Percentiles rank a stretch among this genome's conserved stretches.
These are phyloP conservation scores for Phytopythium ostracodes DNA, from an alignment of 352 stramenopile species.

Conservation along the genomic window DNA sequence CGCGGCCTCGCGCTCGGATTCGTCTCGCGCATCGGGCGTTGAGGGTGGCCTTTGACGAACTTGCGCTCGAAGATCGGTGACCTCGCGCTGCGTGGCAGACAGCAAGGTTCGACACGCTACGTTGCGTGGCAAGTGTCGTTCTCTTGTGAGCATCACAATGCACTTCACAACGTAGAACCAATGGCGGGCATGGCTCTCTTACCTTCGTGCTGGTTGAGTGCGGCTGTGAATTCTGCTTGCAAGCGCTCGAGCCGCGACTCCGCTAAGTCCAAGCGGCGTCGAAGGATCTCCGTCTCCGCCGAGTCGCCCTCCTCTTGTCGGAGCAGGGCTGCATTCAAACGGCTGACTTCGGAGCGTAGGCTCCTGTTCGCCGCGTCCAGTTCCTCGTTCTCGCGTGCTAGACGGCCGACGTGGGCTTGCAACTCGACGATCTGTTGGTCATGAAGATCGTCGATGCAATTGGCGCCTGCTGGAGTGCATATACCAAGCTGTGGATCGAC, in stretches of 20 bases:
- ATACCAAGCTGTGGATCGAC: too few species aligned
- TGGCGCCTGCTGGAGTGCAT: not conserved
- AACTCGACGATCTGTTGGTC: constrained; percentile 8
- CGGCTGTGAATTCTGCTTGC: constrained; percentile 23
- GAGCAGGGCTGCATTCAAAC: constrained; percentile 11
- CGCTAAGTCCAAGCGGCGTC: constrained; percentile 24
- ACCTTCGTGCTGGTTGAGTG: constrained; percentile 18
- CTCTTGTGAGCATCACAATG: too few species aligned
- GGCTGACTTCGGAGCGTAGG: constrained; percentile 19
- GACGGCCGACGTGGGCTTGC: constrained; percentile 17
- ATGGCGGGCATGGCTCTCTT: too few species aligned
- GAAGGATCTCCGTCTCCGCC: constrained; percentile 58
- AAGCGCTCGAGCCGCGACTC: constrained; percentile 22
- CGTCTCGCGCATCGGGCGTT: not conserved
- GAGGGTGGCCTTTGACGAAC: not conserved
- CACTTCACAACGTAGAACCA: too few species aligned
- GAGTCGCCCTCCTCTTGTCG: constrained; percentile 21
- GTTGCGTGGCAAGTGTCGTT: too few species aligned
- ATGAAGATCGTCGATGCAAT: not conserved
- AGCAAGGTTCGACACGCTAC: constrained; percentile 4
- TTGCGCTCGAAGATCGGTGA: constrained; percentile 13
- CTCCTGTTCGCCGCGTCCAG: constrained; percentile 1
- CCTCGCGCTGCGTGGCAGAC: constrained; percentile 21
- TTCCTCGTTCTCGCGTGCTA: constrained; percentile 17
- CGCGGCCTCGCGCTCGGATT: not conserved